Evolutionary conservation across 345 rosid genomes (phyloP), one percentile per base, ranked within the genome.

Genomic region (Citrus maxima): DNA sequence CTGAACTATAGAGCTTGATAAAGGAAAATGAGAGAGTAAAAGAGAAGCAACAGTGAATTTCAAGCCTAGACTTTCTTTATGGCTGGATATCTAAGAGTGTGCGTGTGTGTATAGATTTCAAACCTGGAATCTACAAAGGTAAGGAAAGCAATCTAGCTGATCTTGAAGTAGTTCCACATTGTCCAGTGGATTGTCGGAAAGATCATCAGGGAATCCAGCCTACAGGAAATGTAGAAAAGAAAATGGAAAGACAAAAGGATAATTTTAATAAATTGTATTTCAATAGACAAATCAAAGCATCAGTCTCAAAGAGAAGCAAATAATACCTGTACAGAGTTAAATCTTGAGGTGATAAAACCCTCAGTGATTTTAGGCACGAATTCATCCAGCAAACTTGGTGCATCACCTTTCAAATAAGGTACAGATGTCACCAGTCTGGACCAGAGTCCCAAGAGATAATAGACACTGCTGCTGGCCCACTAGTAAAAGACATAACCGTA

Each of bases 391-490:
- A 94, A 86, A 86, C 99, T 90, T 72, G 99, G 99, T 35, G 98
- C 94, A 85, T 96, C 99, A 79, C 94, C 93, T 88, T 96, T 96
- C 86, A 96, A 82, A 82, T 93, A 94, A 30, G 98, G 99, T 69
- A 96, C 94, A 74, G 99, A 94, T 34, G 93, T 85, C 80, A 94
- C 99, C 87, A 94, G 83, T 87, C 98, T 92, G 63, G 98, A 96
- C 99, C 99, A 96, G 77, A 92, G 84, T 55, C 99, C 99, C 81
- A 96, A 81, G 71, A 96, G 97, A 83, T 94, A 93, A 88, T 97
- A 97, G 70, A 97, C 98, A 75, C 99, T 97, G 88, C 98, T 97
- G 84, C 98, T 97, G 80, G 99, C 99, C 99, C 99, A 97, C 99
- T 94, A 87, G 76, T 70, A 84, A 76, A 84, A 77, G 58, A 67